Conservation (phyloP, 305 asterid genomes). For the Fraxinus xanthoxyloides region DNA sequence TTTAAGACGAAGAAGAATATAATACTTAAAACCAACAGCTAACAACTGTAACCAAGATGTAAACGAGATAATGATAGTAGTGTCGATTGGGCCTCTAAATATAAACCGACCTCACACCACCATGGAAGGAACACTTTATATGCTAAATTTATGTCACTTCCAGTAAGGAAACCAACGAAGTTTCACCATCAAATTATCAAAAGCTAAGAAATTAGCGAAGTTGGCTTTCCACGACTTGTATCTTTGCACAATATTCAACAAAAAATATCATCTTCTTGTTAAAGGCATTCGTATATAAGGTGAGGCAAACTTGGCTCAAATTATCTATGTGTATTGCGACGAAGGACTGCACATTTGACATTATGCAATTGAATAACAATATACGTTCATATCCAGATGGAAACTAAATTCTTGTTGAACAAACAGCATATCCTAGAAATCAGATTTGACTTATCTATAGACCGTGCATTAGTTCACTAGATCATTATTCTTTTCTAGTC, state of each 20-base stretch:
- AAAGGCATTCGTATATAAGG: not conserved
- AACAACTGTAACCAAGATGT: not conserved
- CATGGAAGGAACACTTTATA: not conserved
- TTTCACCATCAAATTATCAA: not conserved
- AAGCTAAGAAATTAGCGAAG: not conserved
- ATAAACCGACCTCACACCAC: constrained; percentile 1
- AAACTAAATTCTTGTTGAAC: not conserved
- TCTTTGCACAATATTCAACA: not conserved
- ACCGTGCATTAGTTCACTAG: not conserved
- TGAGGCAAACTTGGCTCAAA: not conserved
- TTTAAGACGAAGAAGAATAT: constrained; percentile 7
- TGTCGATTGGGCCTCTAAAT: not conserved
- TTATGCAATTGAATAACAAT: not conserved
- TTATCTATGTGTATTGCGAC: not conserved
- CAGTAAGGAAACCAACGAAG: not conserved
- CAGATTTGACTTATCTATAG: not conserved
- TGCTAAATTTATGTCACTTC: not conserved
- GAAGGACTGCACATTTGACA: not conserved
- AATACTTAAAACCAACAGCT: not conserved
- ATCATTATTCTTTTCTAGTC: not conserved
- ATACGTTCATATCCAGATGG: not conserved
- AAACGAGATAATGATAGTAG: not conserved
- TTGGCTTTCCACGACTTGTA: not conserved
- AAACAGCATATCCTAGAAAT: not conserved
- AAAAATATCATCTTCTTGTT: not conserved